Evolutionary conservation across 2,329 filamentous ascomycete genomes (phyloP).

Genomic region (Colletotrichum musicola): DNA sequence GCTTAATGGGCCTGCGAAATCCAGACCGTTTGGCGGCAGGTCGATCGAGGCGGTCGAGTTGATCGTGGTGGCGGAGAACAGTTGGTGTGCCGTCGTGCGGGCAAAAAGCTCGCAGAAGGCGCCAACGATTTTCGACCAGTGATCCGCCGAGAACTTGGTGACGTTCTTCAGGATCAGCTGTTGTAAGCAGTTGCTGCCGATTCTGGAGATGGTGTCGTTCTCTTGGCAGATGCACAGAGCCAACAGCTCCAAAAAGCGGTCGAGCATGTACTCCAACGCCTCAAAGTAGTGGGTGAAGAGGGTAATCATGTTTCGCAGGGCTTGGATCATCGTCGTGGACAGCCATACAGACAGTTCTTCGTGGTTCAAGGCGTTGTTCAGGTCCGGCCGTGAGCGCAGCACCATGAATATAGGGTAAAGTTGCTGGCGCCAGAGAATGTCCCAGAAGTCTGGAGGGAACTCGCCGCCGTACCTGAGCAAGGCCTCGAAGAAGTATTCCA

Average conservation of each 20-base stretch:
- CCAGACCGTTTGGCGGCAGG: slow-evolving; percentile 65
- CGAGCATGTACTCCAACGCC: slow-evolving; percentile 95
- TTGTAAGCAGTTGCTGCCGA: slow-evolving; percentile 97
- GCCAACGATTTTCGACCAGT: slow-evolving; percentile 95
- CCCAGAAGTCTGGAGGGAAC: slow-evolving; percentile 96
- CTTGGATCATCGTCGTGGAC: slow-evolving; percentile 99
- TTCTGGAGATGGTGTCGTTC: slow-evolving; percentile 97
- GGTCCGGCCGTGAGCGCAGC: slow-evolving; percentile 93
- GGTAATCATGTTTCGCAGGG: slow-evolving; percentile 96
- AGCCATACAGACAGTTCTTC: slow-evolving; percentile 99
- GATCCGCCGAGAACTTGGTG: slow-evolving; percentile 84
- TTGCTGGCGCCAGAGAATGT: slow-evolving; percentile 96
- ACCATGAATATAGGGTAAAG: slow-evolving; percentile 99
- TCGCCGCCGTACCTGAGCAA: slow-evolving; percentile 90
- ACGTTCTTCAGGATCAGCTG: slow-evolving; percentile 98
- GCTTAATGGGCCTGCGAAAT: slow-evolving; percentile 61
- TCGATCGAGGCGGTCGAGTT: slow-evolving; percentile 65
- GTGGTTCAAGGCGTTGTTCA: slow-evolving; percentile 94
- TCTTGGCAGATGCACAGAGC: slow-evolving; percentile 98
- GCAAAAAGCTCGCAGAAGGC: slow-evolving; percentile 97
- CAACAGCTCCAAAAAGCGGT: slow-evolving; percentile 94
- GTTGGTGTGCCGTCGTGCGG: slow-evolving; percentile 91
- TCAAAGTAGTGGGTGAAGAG: slow-evolving; percentile 99
- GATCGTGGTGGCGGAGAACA: slow-evolving; percentile 85
- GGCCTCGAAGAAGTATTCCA: slow-evolving; percentile 97